phyloP scores from a whole-genome alignment of 768 basidiomycete genomes.

The Dioszegia aurantiaca region DNA sequence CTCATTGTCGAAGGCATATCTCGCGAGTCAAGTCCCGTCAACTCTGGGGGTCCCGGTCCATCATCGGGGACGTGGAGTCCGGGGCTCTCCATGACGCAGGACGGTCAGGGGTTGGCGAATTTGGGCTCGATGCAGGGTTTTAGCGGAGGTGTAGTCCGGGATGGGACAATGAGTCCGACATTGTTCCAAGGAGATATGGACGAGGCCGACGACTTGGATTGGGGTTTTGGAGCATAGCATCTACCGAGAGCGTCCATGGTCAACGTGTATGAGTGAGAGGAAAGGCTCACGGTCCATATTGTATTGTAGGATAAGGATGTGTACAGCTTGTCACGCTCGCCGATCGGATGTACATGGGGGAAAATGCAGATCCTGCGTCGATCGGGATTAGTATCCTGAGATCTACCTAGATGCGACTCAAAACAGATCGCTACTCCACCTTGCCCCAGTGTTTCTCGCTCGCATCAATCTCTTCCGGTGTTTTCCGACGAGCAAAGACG shows the following conservation, averaged over 20 bases:
- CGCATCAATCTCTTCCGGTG: conserved; percentile 45
- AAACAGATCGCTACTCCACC: not conserved
- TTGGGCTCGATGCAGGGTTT: not conserved
- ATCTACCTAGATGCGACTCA: too few relatives aligned
- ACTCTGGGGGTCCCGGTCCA: not conserved
- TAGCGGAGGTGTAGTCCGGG: not conserved
- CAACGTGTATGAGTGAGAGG: too few relatives aligned
- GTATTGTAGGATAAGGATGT: too few relatives aligned
- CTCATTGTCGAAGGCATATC: conserved; percentile 24
- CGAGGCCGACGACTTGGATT: not conserved
- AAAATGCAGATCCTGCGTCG: not conserved
- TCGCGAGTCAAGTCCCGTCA: conserved; percentile 6
- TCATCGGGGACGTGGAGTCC: conserved; percentile 10
- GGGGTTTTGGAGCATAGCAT: not conserved
- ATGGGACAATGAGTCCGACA: conserved; percentile 15
- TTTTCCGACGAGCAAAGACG: conserved; percentile 48
- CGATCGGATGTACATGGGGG: too few relatives aligned
- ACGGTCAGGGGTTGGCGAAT: not conserved
- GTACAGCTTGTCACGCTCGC: too few relatives aligned
- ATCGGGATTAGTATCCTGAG: too few relatives aligned
- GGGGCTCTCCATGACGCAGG: conserved; percentile 4
- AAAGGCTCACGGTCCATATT: too few relatives aligned
- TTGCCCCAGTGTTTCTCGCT: conserved; percentile 19
- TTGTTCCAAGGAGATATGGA: conserved; percentile 2
- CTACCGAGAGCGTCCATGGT: too few relatives aligned